Evolutionary conservation across 352 stramenopile genomes (phyloP), one percentile per base, ranked within the genome.

Genomic region (Phytophthora gonapodyides): DNA sequence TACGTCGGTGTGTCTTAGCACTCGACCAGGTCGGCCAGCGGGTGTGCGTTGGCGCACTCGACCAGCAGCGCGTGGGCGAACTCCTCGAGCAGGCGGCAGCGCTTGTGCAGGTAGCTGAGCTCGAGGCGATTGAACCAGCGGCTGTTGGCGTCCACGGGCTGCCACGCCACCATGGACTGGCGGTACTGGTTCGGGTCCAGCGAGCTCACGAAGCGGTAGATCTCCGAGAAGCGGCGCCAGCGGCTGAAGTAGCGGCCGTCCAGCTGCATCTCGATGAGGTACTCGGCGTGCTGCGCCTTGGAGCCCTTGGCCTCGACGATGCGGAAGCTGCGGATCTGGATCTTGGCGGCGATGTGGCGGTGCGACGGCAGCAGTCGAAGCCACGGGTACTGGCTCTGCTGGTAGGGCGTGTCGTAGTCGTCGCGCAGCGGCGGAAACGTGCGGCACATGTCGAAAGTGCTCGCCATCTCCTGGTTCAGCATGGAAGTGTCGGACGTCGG

Each of bases 121-220:
- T 94, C 85, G 16, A 94, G 76, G 13, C 83, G 84, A 64, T 91
- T 87, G 67, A 94, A 92, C 85, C 85, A 94, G 37, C 83, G 77
- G 53, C 82, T 89, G 15, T 55, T 63, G 19, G 75, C 75, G 19
- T 84, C 78, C 19, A 94, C 62, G 21, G 76, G 67, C 21, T 62
- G 71, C 85, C 85, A 94, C 21, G 72, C 70, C n/a, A 62, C 61
- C 54, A 86, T 65, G 10, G 77, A 76, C 38, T 85, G 73, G 7
- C 65, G 70, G 59, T 83, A 91, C 61, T 87, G 76, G 65, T 72
- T 82, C 45, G 42, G 64, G 44, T 80, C 72, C 38, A 94, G 65
- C 34, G 71, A 72, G 44, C 64, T 64, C 42, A 85, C 78, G 48
- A 94, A 92, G 30, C 76, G 76, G 36, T 70, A 74, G 71, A 94